These are phyloP conservation scores for Penicillium malachiteum DNA, from an alignment of 495 filamentous ascomycete species.

Conservation along the genomic window DNA sequence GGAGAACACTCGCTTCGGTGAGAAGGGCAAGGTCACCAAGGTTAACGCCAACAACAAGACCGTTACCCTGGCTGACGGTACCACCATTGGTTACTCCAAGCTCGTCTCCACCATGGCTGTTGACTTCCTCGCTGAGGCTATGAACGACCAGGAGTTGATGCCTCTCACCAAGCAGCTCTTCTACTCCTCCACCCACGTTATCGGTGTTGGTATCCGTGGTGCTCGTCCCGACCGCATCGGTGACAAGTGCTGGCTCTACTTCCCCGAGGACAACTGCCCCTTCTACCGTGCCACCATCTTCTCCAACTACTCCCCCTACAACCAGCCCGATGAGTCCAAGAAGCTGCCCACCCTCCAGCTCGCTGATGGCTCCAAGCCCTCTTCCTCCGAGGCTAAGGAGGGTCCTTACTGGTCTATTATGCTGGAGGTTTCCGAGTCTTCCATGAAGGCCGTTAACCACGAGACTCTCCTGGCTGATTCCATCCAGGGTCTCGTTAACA, in stretches of 20 bases:
- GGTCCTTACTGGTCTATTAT: conserved; percentile 99
- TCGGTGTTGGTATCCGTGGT: conserved; percentile 93
- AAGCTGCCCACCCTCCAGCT: conserved; percentile 86
- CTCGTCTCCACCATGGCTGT: conserved; percentile 96
- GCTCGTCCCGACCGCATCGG: conserved; percentile 92
- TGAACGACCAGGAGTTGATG: conserved; percentile 81
- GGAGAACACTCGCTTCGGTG: conserved; percentile 86
- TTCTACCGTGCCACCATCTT: conserved; percentile 99
- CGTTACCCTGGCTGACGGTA: conserved; percentile 80
- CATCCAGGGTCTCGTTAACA: conserved; percentile 96
- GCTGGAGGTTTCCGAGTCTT: conserved; percentile 96
- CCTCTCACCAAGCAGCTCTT: conserved; percentile 86
- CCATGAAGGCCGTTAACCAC: conserved; percentile 88
- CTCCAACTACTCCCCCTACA: conserved; percentile 99
- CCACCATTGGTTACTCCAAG: conserved; percentile 87
- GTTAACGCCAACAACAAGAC: conserved; percentile 82
- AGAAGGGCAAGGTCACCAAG: conserved; percentile 77
- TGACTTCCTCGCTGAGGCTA: conserved; percentile 81
- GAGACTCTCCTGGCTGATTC: conserved; percentile 80
- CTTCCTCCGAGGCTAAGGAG: conserved; percentile 63
- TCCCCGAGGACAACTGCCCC: conserved; percentile 97
- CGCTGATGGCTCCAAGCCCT: conserved; percentile 78
- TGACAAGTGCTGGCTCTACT: conserved; percentile 99
- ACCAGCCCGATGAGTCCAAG: conserved; percentile 78
- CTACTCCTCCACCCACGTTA: conserved; percentile 96